Percentiles rank a stretch among this genome's conserved stretches.
Evolutionary conservation across 2,329 filamentous ascomycete species (phyloP).

Genomic region (Cercospora sp.): DNA sequence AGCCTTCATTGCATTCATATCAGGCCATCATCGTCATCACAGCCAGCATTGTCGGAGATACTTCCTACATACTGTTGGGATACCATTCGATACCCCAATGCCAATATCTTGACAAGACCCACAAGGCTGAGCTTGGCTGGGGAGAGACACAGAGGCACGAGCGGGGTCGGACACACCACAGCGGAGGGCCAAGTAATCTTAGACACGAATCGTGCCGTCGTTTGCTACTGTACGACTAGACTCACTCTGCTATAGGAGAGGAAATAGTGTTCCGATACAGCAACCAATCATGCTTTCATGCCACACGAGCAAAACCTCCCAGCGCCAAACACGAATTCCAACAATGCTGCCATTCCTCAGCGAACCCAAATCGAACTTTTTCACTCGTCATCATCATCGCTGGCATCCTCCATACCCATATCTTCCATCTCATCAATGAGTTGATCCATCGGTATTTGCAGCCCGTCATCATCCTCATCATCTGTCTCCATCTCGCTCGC

Average conservation of each 20-base stretch:
- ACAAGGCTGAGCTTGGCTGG: conserved; percentile 11
- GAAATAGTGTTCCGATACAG: background rate
- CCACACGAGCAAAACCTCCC: background rate
- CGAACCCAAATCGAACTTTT: background rate
- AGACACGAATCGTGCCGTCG: background rate
- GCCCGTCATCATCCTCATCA: conserved; percentile 58
- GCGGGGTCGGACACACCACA: background rate
- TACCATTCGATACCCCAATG: background rate
- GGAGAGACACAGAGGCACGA: background rate
- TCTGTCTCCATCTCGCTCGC: conserved; percentile 64
- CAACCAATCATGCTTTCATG: background rate
- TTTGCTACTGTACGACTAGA: background rate
- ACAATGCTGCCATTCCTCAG: background rate
- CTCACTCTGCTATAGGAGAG: background rate
- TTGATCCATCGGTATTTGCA: conserved; percentile 54
- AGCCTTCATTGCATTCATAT: background rate
- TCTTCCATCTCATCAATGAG: conserved; percentile 93
- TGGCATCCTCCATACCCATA: conserved; percentile 65
- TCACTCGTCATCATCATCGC: conserved; percentile 30
- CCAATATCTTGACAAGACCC: background rate
- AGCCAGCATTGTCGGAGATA: background rate
- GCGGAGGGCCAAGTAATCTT: background rate
- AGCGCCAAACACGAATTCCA: conserved; percentile 2
- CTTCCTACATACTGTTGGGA: background rate
- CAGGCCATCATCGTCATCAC: background rate